Base-by-base conservation (phyloP, 257 asterid genomes). In the Linaria vulgaris region DNA sequence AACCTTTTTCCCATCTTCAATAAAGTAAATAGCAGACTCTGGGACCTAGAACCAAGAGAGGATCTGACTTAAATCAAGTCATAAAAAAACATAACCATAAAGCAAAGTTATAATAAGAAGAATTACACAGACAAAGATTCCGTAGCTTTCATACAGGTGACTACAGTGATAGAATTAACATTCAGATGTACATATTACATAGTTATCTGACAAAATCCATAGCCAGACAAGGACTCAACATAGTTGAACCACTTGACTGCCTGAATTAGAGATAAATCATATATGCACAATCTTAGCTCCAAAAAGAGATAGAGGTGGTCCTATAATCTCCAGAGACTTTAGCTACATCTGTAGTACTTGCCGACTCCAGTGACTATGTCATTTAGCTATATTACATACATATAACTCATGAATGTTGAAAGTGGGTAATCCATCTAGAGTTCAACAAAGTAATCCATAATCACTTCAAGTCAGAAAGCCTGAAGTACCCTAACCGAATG, bases 1-100 rank as follows among this genome's bases (percentile, higher is more conserved):
- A 44, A 91, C 95, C 87, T 91, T 91, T 73, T 82, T 91, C 67
- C 98, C 96, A 45, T 91, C 98, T 78, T 88, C 98, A 9, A 91
- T 86, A 68, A 91, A 88, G 85, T 61, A 91, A 56, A 91, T 86
- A n/a, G 98, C 88, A 31, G 81, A 50, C 69, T 86, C 96, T 11
- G 96, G 98, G 69, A 91, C 91, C 98, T 91, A 71, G 64, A 70
- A 63, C 63, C 51, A 9, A 63, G 59, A 19, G 23, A 22, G 46
- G 0, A 24, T 55, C 55, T 17, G 53, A 24, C 34, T 53, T 41
- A 68, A 64, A 21, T 12, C 56, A 46, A 61, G 45, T 64, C 46
- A 31, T 15, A 27, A 60, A 31, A n/a, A 22, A 67, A 31, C 54
- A 65, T 61, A n/a, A 51, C 20, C 16, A 19, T 25, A 24, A 12